Conservation (phyloP, 2,329 filamentous ascomycete species). For the Ophiostoma populinum region DNA sequence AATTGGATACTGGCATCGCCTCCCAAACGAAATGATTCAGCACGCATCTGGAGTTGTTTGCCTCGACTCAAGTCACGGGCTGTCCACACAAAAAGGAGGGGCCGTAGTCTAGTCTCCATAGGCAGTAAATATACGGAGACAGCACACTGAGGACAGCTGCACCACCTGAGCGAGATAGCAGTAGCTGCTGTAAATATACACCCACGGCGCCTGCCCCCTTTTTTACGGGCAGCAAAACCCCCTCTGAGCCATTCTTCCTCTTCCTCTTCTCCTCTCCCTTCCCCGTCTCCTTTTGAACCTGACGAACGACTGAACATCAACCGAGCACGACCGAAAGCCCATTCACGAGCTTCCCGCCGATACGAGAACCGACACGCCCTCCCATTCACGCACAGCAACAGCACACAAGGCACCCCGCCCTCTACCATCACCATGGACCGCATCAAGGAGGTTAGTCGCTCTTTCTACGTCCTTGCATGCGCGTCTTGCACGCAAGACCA, state of each 20-base stretch:
- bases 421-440: conserved; percentile 50
- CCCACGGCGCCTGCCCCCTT: conserved; percentile 4
- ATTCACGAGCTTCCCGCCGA: no score
- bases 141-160: no score
- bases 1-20: no score
- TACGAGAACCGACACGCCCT: neutral
- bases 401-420: neutral
- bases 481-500: neutral
- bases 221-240: neutral
- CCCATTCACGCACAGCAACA: neutral
- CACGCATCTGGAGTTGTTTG: no score
- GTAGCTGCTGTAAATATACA: no score
- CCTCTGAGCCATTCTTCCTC: conserved; percentile 4
- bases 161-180: no score
- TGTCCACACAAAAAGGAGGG: conserved; percentile 3
- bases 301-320: no score
- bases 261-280: neutral
- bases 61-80: no score
- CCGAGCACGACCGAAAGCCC: no score
- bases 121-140: no score
- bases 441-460: conserved; percentile 65
- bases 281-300: neutral
- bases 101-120: conserved; percentile 1
- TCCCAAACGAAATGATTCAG: no score
- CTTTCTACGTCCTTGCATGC: conserved; percentile 3